Evolutionary conservation across 1,139 yeast species (phyloP).

Genomic region (Pichia inconspicua): DNA sequence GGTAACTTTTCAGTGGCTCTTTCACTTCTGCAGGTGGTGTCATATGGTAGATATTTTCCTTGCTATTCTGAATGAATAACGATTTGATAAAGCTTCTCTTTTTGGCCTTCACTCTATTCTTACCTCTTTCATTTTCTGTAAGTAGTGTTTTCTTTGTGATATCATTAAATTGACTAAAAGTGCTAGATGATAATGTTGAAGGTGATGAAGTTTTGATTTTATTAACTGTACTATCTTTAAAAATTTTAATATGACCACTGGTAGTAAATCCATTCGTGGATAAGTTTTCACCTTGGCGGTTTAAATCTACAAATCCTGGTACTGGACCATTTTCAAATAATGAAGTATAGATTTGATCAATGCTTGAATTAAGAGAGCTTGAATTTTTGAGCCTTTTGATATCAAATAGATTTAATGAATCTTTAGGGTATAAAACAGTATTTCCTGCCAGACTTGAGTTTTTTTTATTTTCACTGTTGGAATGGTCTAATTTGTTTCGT

Average conservation of each 20-base stretch:
- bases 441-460: constrained; percentile 10
- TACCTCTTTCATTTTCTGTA: background rate
- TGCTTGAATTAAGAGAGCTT: constrained; percentile 6
- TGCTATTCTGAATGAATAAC: constrained; percentile 6
- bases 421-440: constrained; percentile 26
- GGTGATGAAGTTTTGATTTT: constrained; percentile 46
- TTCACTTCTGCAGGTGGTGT: background rate
- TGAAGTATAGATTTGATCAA: constrained; percentile 22
- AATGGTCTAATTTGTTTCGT: background rate
- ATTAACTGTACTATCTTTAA: constrained; percentile 37
- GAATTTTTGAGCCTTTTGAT: background rate
- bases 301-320: constrained; percentile 25
- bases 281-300: constrained; percentile 7
- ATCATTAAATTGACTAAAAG: background rate
- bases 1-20: no score
- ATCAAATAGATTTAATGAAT: constrained; percentile 25
- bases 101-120: constrained; percentile 1
- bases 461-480: background rate
- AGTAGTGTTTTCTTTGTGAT: background rate
- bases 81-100: constrained; percentile 12
- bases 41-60: constrained; percentile 1
- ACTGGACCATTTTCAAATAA: constrained; percentile 26
- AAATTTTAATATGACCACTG: constrained; percentile 43
- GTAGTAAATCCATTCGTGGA: constrained; percentile 38
- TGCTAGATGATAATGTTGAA: background rate